Evolutionary conservation across 805 yeast species (phyloP).

Genomic region (Candida krabiensis): DNA sequence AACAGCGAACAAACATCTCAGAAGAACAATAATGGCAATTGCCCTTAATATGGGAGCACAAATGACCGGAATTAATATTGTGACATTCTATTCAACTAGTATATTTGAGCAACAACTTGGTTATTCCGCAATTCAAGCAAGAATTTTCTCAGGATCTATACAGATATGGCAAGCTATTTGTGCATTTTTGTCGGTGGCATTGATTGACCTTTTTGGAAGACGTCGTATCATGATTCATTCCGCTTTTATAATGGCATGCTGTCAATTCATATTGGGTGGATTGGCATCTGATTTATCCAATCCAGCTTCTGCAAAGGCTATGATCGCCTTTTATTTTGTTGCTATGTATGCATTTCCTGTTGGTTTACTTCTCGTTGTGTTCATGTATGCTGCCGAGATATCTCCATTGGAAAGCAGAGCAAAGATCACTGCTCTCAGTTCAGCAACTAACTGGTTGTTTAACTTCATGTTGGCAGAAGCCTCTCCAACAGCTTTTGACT

Average conservation of each 20-base stretch:
- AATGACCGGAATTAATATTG: conserved; percentile 40
- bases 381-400: conserved; percentile 46
- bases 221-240: conserved; percentile 1
- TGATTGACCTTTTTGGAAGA: conserved; percentile 4
- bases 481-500: conserved; percentile 53
- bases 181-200: conserved; percentile 1
- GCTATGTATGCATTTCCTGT: conserved; percentile 4
- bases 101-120: conserved; percentile 20
- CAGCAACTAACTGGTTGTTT: conserved; percentile 70
- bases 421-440: conserved; percentile 59
- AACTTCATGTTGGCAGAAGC: conserved; percentile 64
- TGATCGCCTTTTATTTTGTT: conserved; percentile 3
- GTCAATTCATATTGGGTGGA: conserved; percentile 1
- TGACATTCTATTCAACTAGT: conserved; percentile 33
- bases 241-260: conserved; percentile 2
- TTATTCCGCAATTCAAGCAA: conserved; percentile 1
- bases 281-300: background rate
- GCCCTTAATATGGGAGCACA: conserved; percentile 3
- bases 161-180: conserved; percentile 3
- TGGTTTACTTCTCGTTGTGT: conserved; percentile 4
- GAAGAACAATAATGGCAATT: conserved; percentile 2
- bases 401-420: conserved; percentile 67
- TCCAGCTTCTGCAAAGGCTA: conserved; percentile 1
- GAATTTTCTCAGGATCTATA: conserved; percentile 1
- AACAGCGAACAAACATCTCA: conserved; percentile 1